Percentiles rank a stretch among this genome's conserved stretches.
Evolutionary conservation across 1,284 basidiomycete species (phyloP).

Genomic region (Sphaerobolus stellatus): DNA sequence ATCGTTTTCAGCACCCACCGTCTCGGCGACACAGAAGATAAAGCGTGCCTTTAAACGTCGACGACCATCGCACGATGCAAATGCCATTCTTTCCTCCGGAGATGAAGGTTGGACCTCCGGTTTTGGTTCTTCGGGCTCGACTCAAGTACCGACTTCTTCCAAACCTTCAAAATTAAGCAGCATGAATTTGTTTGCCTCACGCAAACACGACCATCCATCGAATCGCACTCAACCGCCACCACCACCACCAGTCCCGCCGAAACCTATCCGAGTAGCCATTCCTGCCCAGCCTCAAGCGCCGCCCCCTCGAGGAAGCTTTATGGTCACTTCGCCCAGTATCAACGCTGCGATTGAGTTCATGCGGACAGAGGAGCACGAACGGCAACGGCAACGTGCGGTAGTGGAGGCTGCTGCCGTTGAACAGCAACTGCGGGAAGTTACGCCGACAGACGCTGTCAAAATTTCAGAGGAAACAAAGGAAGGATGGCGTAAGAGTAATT

Average conservation of each 20-base stretch:
- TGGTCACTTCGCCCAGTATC: conserved; percentile 34
- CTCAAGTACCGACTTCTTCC: conserved; percentile 25
- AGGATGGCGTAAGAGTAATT: conserved; percentile 70
- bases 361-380: conserved; percentile 25
- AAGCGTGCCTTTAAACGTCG: conserved; percentile 63
- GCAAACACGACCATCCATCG: conserved; percentile 20
- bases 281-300: conserved; percentile 12
- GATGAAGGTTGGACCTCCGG: conserved; percentile 21
- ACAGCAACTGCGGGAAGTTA: conserved; percentile 26
- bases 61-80: conserved; percentile 55
- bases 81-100: conserved; percentile 29
- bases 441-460: not conserved
- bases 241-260: conserved; percentile 1
- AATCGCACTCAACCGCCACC: conserved; percentile 19
- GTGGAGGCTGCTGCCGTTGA: conserved; percentile 17
- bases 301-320: conserved; percentile 25
- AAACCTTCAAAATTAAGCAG: conserved; percentile 39
- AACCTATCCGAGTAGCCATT: not conserved
- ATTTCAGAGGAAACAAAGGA: conserved; percentile 46
- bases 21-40: conserved; percentile 37
- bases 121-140: conserved; percentile 24
- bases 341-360: conserved; percentile 35
- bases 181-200: conserved; percentile 42
- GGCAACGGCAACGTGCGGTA: not conserved
- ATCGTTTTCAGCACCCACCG: not conserved